Evolutionary conservation across 345 rosid species (phyloP), one percentile per base, ranked within the genome.

Genomic region (rapeseed (Brassica napus)): DNA sequence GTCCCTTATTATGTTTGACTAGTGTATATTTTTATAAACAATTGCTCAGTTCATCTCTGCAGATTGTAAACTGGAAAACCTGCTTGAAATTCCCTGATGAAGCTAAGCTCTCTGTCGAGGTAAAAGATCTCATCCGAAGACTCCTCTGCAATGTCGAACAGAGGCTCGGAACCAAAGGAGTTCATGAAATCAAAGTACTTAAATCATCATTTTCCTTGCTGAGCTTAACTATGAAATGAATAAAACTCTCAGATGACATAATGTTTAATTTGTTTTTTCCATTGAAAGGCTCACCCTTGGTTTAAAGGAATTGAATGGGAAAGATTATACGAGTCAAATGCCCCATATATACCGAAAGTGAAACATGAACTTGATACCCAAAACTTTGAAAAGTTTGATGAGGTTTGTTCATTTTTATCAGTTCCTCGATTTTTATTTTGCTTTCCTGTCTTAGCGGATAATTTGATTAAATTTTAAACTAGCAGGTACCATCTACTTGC

Each of bases 371-470:
- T 89, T 58, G 93, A 89, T 63, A 87, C 90, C 30, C 92, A 86
- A 65, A 89, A 89, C 84, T 89, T 89, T 65, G 90, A 89, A 75
- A 89, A 87, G 78, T 89, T 89, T 86, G 93, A 89, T 5, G 93
- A 89, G 90, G 92, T 89, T 55, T 70, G 81, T 35, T 70, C 68
- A 52, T 58, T 44, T 71, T 2, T 34, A 31, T 54, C 35, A 21
- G 8, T 70, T 60, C 26, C 49, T 49, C 75, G 55, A n/a, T 37
- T 6, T 67, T 32, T 4, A 6, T 3, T 67, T 64, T 57, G 71
- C 69, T 31, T 52, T 63, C 1, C 12, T 24, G 5, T 10, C 61
- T 11, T 15, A 26, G 4, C 11, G 3, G 58, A 73, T 68, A 15
- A 57, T n/a, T n/a, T n/a, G 4, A 44, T 71, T 24, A 4, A 47